Conservation (phyloP, 345 rosid genomes). For the Erucastrum elatum region DNA sequence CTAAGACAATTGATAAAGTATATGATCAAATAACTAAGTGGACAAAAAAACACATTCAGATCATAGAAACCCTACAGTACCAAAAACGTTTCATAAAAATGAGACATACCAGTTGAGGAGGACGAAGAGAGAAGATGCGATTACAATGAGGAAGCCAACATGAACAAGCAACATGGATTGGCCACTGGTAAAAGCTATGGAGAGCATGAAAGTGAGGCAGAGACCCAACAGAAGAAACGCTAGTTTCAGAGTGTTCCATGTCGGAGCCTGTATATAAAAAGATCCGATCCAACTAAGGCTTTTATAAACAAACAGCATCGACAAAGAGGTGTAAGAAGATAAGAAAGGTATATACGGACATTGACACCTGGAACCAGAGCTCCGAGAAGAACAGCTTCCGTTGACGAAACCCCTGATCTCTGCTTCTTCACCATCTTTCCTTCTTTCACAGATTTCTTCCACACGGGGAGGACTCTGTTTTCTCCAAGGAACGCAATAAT, state of each 20-base stretch:
- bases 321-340: not conserved
- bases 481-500: not conserved
- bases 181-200: slow-evolving; percentile 74
- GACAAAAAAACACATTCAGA: too few relatives aligned
- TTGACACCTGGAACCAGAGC: slow-evolving; percentile 92
- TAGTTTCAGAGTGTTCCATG: slow-evolving; percentile 76
- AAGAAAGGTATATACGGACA: slow-evolving; percentile 41
- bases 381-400: slow-evolving; percentile 76
- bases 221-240: slow-evolving; percentile 72
- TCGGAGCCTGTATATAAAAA: slow-evolving; percentile 55
- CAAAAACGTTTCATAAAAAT: too few relatives aligned
- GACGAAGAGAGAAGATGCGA: slow-evolving; percentile 62
- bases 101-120: slow-evolving; percentile 74
- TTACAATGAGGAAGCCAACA: slow-evolving; percentile 67
- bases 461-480: not conserved
- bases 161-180: slow-evolving; percentile 70
- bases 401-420: slow-evolving; percentile 46
- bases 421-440: slow-evolving; percentile 34
- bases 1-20: too few relatives aligned
- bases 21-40: too few relatives aligned
- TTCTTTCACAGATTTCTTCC: slow-evolving; percentile 8
- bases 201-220: slow-evolving; percentile 69
- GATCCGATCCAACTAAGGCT: slow-evolving; percentile 7
- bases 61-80: too few relatives aligned
- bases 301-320: not conserved